These are phyloP conservation scores for Tulasnella sp. DNA, from an alignment of 768 basidiomycete genomes.

Conservation along the genomic window DNA sequence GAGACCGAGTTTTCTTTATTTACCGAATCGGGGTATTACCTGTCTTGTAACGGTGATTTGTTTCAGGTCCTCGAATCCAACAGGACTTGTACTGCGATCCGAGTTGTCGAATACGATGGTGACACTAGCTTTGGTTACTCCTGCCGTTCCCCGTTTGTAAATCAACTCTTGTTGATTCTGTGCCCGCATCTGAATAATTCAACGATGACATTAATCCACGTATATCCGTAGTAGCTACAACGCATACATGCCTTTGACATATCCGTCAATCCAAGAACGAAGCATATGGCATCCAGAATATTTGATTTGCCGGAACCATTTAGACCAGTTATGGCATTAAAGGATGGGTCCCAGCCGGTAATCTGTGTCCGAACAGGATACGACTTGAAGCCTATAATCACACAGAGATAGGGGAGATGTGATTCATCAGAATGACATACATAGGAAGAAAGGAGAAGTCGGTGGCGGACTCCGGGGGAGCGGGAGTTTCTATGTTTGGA, in stretches of 20 bases:
- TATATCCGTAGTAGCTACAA: neutral
- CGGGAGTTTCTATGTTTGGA: no score
- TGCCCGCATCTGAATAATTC: conserved; percentile 55
- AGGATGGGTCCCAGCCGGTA: conserved; percentile 92
- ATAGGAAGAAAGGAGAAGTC: neutral
- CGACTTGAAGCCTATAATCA: conserved; percentile 75
- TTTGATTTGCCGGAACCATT: conserved; percentile 94
- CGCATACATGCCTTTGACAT: conserved; percentile 82
- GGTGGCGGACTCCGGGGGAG: no score
- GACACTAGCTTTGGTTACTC: conserved; percentile 91
- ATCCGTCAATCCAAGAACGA: conserved; percentile 94
- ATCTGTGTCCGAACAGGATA: conserved; percentile 95
- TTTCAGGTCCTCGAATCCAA: conserved; percentile 61
- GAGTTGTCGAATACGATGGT: conserved; percentile 99
- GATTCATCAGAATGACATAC: neutral
- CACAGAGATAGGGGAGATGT: neutral
- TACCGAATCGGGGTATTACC: conserved; percentile 29
- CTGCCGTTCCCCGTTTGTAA: conserved; percentile 97
- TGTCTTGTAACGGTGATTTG: conserved; percentile 97
- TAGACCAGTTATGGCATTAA: conserved; percentile 91
- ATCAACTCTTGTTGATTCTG: conserved; percentile 95
- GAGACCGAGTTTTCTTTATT: neutral
- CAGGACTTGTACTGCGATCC: conserved; percentile 68
- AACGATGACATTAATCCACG: neutral
- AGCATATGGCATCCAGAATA: conserved; percentile 98